Evolutionary conservation across 345 rosid genomes (phyloP).

Genomic region (Melastoma malabathricum): DNA sequence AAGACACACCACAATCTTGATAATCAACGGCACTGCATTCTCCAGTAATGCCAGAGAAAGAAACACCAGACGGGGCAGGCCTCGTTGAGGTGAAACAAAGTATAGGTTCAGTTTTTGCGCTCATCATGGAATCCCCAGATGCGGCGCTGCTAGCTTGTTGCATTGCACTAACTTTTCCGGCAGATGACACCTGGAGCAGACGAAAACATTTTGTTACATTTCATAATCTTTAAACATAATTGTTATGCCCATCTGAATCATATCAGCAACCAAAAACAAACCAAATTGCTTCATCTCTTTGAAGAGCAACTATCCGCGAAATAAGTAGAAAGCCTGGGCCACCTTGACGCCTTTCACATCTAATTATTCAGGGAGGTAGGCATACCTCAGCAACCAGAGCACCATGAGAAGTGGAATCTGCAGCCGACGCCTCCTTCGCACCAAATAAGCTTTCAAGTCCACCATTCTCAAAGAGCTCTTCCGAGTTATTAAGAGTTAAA

Average conservation of each 20-base stretch:
- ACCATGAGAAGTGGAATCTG: conserved; percentile 42
- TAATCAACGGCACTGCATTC: conserved; percentile 66
- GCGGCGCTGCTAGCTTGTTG: conserved; percentile 70
- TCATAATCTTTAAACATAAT: not conserved
- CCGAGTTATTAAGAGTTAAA: conserved; percentile 56
- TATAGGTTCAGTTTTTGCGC: conserved; percentile 80
- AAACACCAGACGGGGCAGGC: conserved; percentile 55
- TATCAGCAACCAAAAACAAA: too few relatives aligned
- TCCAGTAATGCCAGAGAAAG: conserved; percentile 90
- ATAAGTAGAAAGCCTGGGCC: too few relatives aligned
- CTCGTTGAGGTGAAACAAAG: conserved; percentile 39
- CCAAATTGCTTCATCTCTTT: too few relatives aligned
- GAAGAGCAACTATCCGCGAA: too few relatives aligned
- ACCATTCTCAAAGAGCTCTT: conserved; percentile 68
- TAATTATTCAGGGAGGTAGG: conserved; percentile 2
- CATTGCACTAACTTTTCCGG: conserved; percentile 27
- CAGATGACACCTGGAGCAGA: conserved; percentile 34
- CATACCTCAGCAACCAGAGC: conserved; percentile 52
- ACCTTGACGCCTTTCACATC: too few relatives aligned
- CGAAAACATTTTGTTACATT: not conserved
- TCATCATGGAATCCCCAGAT: conserved; percentile 76
- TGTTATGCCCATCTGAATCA: not conserved
- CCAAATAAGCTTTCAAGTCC: conserved; percentile 83
- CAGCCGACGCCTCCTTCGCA: conserved; percentile 36
- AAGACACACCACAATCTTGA: conserved; percentile 86